These are phyloP conservation scores for Harringtonia aguacate DNA, from an alignment of 2,329 filamentous ascomycete species.

Conservation along the genomic window DNA sequence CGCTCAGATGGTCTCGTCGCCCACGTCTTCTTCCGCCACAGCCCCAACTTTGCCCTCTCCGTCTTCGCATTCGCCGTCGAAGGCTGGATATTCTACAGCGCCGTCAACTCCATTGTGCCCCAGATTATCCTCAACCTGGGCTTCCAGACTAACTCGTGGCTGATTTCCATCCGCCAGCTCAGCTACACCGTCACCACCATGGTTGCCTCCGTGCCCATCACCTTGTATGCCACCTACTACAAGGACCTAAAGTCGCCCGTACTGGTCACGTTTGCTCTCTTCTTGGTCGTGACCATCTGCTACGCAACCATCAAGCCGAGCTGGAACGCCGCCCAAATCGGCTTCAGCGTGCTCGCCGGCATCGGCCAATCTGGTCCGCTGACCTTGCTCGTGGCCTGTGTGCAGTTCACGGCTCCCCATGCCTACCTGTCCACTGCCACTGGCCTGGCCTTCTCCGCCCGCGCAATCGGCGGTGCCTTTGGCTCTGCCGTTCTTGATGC, in stretches of 20 bases:
- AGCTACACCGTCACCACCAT: slow-evolving; percentile 29
- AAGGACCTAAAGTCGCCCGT: slow-evolving; percentile 38
- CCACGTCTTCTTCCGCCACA: slow-evolving; percentile 42
- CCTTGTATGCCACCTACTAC: slow-evolving; percentile 32
- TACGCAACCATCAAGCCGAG: slow-evolving; percentile 32
- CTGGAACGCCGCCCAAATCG: slow-evolving; percentile 34
- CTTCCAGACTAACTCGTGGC: slow-evolving; percentile 33
- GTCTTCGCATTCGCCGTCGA: slow-evolving; percentile 46
- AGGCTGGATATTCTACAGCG: slow-evolving; percentile 47
- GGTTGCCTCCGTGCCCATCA: slow-evolving; percentile 30
- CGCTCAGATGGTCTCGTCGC: slow-evolving; percentile 41
- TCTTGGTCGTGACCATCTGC: slow-evolving; percentile 33
- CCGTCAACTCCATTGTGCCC: slow-evolving; percentile 38
- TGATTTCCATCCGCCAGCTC: slow-evolving; percentile 36
- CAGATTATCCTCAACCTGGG: slow-evolving; percentile 37
- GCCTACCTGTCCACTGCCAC: slow-evolving; percentile 41
- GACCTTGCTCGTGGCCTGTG: slow-evolving; percentile 35
- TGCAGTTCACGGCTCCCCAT: slow-evolving; percentile 43
- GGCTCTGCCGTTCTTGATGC: slow-evolving; percentile 40
- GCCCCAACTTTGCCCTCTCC: slow-evolving; percentile 42
- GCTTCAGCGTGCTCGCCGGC: slow-evolving; percentile 34
- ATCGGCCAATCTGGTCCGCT: slow-evolving; percentile 39
- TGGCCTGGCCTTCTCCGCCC: slow-evolving; percentile 39
- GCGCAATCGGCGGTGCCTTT: slow-evolving; percentile 42
- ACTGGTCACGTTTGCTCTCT: slow-evolving; percentile 32